Evolutionary conservation across 768 basidiomycete genomes (phyloP).

Genomic region (Cyclocybe cylindracea): DNA sequence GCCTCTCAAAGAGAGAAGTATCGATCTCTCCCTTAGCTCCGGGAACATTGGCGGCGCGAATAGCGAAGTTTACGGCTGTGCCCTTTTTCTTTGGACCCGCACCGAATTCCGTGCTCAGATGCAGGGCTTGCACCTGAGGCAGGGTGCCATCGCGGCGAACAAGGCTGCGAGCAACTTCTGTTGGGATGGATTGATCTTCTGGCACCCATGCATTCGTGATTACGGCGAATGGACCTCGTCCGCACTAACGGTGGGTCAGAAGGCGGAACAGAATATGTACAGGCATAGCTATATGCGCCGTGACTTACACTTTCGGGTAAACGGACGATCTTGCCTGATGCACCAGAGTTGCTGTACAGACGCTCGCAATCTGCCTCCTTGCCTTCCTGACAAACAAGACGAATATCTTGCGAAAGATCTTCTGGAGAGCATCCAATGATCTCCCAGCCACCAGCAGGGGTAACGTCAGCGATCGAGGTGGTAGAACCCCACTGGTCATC

Average conservation of each 20-base stretch:
- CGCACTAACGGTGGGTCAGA: constrained; percentile 31
- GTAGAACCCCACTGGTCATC: constrained; percentile 35
- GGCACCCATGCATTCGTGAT: constrained; percentile 43
- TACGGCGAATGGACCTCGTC: constrained; percentile 39
- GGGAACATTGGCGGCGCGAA: constrained; percentile 31
- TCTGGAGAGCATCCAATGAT: constrained; percentile 47
- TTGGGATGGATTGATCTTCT: constrained; percentile 44
- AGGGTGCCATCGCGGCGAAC: constrained; percentile 32
- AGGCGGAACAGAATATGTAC: neutral
- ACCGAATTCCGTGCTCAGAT: constrained; percentile 40
- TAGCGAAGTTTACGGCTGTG: constrained; percentile 29
- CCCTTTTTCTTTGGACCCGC: neutral
- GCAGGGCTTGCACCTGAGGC: constrained; percentile 39
- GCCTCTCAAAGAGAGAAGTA: constrained; percentile 8
- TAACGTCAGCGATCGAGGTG: constrained; percentile 42
- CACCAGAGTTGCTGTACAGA: constrained; percentile 25
- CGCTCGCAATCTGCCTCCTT: constrained; percentile 36
- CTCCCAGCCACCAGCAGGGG: constrained; percentile 53
- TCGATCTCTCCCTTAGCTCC: constrained; percentile 27
- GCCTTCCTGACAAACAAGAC: constrained; percentile 43
- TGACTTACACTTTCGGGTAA: constrained; percentile 49
- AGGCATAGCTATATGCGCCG: neutral
- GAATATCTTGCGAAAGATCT: constrained; percentile 43
- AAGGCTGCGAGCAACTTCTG: constrained; percentile 25
- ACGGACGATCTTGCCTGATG: constrained; percentile 46